Conservation (phyloP, 805 yeast species). For the Yarrowia phangngaensis region DNA sequence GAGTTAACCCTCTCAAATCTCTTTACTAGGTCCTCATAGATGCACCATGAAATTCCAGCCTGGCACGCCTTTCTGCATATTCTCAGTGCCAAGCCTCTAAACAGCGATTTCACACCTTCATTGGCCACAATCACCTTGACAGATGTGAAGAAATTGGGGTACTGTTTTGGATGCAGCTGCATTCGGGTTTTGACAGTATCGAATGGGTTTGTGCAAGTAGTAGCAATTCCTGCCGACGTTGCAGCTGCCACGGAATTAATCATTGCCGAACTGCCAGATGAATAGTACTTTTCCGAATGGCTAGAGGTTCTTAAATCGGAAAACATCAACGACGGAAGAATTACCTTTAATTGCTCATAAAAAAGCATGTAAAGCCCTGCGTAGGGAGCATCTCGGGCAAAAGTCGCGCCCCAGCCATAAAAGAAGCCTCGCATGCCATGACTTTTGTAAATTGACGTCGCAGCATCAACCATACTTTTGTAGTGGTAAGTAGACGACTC, state of each 20-base stretch:
- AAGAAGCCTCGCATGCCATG: conserved; percentile 70
- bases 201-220: conserved; percentile 88
- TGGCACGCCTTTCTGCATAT: conserved; percentile 80
- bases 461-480: conserved; percentile 58
- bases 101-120: conserved; percentile 55
- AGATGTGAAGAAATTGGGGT: conserved; percentile 46
- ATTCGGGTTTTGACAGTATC: conserved; percentile 90
- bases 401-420: conserved; percentile 82
- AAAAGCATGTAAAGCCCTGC: conserved; percentile 88
- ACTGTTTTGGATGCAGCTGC: conserved; percentile 61
- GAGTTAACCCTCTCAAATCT: conserved; percentile 15
- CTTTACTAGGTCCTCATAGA: conserved; percentile 79
- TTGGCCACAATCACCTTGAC: conserved; percentile 41
- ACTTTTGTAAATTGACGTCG: conserved; percentile 49
- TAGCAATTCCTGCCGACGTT: conserved; percentile 71
- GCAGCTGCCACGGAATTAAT: conserved; percentile 76
- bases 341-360: conserved; percentile 69
- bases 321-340: conserved; percentile 37
- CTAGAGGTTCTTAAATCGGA: conserved; percentile 31
- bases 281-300: conserved; percentile 28
- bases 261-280: conserved; percentile 47
- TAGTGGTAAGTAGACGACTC: conserved; percentile 78
- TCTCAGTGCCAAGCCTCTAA: conserved; percentile 80
- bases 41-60: conserved; percentile 96
- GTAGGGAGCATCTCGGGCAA: conserved; percentile 89